Percentiles rank a stretch among this genome's conserved stretches.
phyloP scores from a whole-genome alignment of 441 rosid species.

The Croton laevigatus region DNA sequence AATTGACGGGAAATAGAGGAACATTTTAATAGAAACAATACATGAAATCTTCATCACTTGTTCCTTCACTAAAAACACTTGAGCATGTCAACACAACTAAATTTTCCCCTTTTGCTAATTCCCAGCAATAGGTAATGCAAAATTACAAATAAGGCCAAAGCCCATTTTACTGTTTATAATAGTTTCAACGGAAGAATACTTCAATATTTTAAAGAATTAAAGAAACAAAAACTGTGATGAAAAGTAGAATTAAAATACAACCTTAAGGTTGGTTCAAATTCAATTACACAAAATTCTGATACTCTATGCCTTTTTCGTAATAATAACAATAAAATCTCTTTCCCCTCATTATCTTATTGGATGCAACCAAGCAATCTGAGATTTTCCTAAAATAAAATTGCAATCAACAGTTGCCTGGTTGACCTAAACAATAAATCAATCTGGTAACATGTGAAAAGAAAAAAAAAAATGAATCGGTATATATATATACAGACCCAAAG shows the following conservation, averaged over 20 bases:
- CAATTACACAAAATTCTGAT: slow-evolving; percentile 21
- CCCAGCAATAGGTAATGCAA: not conserved
- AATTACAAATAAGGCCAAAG: not conserved
- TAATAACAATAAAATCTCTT: not conserved
- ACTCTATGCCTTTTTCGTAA: slow-evolving; percentile 13
- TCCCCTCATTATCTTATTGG: slow-evolving; percentile 24
- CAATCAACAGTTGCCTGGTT: slow-evolving; percentile 49
- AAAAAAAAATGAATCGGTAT: slow-evolving; percentile 18
- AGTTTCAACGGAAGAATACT: slow-evolving; percentile 16
- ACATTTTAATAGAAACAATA: too few species aligned
- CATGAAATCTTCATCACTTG: too few species aligned
- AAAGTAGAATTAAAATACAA: slow-evolving; percentile 22
- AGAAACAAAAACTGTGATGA: not conserved
- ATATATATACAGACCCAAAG: slow-evolving; percentile 11
- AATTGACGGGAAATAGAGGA: too few species aligned
- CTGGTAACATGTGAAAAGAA: slow-evolving; percentile 16
- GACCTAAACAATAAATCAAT: slow-evolving; percentile 46
- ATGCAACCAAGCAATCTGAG: slow-evolving; percentile 57
- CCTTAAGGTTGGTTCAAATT: slow-evolving; percentile 19
- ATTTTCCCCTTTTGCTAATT: not conserved
- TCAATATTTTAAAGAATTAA: slow-evolving; percentile 7
- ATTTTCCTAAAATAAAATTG: slow-evolving; percentile 38
- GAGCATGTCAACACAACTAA: too few species aligned
- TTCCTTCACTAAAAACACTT: too few species aligned
- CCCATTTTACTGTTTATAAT: not conserved